phyloP scores from a whole-genome alignment of 805 yeast species.

The Hanseniaspora lachancei region DNA sequence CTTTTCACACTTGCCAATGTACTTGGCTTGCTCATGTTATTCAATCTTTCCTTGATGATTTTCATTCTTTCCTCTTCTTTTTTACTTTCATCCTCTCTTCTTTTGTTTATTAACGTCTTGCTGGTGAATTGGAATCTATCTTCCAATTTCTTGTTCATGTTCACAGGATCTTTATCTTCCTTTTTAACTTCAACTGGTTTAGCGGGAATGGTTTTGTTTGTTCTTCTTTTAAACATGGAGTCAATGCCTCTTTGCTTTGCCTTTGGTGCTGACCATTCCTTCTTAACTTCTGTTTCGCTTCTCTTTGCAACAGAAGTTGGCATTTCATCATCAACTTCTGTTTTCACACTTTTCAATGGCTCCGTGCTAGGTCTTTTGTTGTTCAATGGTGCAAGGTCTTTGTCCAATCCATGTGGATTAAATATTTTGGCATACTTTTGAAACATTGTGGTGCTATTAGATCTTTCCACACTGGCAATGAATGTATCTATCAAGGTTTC shows the following conservation, averaged over 20 bases:
- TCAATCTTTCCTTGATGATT: slow-evolving; percentile 3
- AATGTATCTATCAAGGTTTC: not conserved
- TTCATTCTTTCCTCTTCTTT: slow-evolving; percentile 11
- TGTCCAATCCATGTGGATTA: not conserved
- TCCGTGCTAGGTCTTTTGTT: not conserved
- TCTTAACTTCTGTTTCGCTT: slow-evolving; percentile 1
- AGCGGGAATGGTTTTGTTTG: not conserved
- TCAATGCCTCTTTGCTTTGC: slow-evolving; percentile 8
- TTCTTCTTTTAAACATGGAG: slow-evolving; percentile 8
- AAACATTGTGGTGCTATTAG: not conserved
- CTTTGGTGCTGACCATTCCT: slow-evolving; percentile 10
- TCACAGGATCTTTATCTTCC: not conserved
- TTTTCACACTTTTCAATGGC: not conserved
- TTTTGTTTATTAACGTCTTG: not conserved
- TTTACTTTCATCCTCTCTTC: slow-evolving; percentile 10
- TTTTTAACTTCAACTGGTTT: not conserved
- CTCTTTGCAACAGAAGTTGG: not conserved
- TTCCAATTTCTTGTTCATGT: not conserved
- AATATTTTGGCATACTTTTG: slow-evolving; percentile 1
- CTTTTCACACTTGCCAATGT: not conserved
- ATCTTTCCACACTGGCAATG: not conserved
- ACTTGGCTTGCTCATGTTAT: not conserved
- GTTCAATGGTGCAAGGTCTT: not conserved
- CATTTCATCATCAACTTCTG: not conserved
- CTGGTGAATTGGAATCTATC: slow-evolving; percentile 5